Evolutionary conservation across 2,329 filamentous ascomycete genomes (phyloP), one percentile per base, ranked within the genome.

Genomic region (Diaporthe amygdali): DNA sequence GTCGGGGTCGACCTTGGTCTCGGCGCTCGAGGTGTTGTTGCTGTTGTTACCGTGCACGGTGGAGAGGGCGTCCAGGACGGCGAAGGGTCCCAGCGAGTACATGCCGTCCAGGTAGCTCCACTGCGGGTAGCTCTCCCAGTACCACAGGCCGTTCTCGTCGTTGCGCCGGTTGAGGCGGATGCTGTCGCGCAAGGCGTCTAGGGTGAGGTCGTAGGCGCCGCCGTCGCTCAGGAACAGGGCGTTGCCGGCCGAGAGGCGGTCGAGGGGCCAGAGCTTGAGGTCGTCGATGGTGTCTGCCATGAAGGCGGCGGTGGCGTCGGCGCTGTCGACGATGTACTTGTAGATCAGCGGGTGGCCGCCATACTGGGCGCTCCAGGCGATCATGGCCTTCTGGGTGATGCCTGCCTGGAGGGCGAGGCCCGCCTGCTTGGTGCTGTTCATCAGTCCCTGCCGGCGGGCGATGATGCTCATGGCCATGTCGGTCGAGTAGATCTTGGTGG

Each of bases 51-150:
- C 9, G 56, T 27, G 30, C 0, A 83, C 83, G 2, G 78, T 77
- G 39, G 72, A 59, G 68, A 77, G 78, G 68, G 76, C 80, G 77
- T 78, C 82, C 70, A 75, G 75, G 3, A 79, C 77, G 68, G 79
- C 80, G 74, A 80, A 82, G 34, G 77, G 77, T 54, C 79, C 79
- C 12, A 80, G 79, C 79, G 83, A 83, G 74, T 80, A 84, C 73
- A 86, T 87, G 61, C 86, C 86, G 71, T 88, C 86, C 1, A 87
- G 79, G 61, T 87, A 87, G 73, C 82, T 84, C 81, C 85, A 84
- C 67, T 86, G 77, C 1, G 84, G 84, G 71, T 87, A 87, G 32
- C 15, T 49, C 0, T 71, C 66, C 70, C 67, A 81, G 61, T 81
- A 81, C 79, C 79, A 81, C 7, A 81, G 67, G 0, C 79, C 78